Conservation (phyloP, 805 yeast genomes). For the Dipodascopsis uninucleata region DNA sequence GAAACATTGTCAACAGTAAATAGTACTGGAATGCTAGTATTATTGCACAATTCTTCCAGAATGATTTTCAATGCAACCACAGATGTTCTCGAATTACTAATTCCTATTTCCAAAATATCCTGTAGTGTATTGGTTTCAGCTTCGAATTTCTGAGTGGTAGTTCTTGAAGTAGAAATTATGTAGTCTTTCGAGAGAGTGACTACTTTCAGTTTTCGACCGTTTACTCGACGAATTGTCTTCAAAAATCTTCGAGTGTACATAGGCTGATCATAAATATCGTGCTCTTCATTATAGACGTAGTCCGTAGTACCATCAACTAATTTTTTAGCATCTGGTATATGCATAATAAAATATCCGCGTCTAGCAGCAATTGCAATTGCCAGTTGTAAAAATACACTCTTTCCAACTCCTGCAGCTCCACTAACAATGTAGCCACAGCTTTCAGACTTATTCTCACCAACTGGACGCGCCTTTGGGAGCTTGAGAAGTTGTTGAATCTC, state of each 20-base stretch:
- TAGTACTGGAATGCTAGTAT: slow-evolving; percentile 10
- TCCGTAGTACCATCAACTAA: slow-evolving; percentile 18
- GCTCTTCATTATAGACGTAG: slow-evolving; percentile 1
- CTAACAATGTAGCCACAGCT: slow-evolving; percentile 6
- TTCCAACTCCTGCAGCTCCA: slow-evolving; percentile 23
- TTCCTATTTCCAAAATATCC: slow-evolving; percentile 6
- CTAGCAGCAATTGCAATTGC: slow-evolving; percentile 11
- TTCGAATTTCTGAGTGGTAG: not conserved
- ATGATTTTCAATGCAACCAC: slow-evolving; percentile 12
- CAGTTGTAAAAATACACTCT: slow-evolving; percentile 20
- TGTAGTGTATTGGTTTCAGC: slow-evolving; percentile 4
- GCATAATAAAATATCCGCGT: slow-evolving; percentile 8
- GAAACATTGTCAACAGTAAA: slow-evolving; percentile 20
- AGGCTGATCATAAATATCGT: slow-evolving; percentile 20
- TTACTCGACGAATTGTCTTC: slow-evolving; percentile 1
- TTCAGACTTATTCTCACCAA: not conserved
- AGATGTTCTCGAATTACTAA: slow-evolving; percentile 5
- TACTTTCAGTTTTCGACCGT: not conserved
- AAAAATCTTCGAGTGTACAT: slow-evolving; percentile 14
- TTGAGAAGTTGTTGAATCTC: not conserved
- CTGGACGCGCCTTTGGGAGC: not conserved
- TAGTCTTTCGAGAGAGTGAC: not conserved
- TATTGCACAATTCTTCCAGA: slow-evolving; percentile 10
- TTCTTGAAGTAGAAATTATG: not conserved
- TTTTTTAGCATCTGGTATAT: slow-evolving; percentile 18